Evolutionary conservation across 2,329 filamentous ascomycete species (phyloP).

Genomic region (Hawksworthiomyces lignivorus): DNA sequence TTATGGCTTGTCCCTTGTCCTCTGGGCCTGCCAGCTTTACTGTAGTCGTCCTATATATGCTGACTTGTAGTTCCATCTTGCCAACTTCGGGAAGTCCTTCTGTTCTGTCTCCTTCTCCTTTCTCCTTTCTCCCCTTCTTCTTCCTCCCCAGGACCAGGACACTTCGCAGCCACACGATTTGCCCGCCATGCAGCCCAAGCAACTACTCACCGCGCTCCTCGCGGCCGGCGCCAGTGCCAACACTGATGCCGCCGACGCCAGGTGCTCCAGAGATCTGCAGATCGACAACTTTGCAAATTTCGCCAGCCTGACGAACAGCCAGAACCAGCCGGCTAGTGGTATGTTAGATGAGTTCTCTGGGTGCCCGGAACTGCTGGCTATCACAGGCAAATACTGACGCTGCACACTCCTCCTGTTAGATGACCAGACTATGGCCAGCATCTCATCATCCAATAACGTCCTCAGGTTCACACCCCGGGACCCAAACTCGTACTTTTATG

Average conservation of each 20-base stretch:
- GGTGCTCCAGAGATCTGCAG: slow-evolving; percentile 8
- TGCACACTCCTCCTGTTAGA: slow-evolving; percentile 4
- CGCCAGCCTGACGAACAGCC: slow-evolving; percentile 9
- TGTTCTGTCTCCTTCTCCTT: neutral
- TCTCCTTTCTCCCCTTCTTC: neutral
- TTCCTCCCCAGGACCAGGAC: neutral
- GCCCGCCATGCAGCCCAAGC: slow-evolving; percentile 7
- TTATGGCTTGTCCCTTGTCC: neutral
- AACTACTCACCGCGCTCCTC: slow-evolving; percentile 7
- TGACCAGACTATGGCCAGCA: slow-evolving; percentile 11
- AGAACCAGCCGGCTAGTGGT: slow-evolving; percentile 11
- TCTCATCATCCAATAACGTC: slow-evolving; percentile 5
- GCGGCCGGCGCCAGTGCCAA: slow-evolving; percentile 8
- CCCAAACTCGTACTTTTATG: slow-evolving; percentile 13
- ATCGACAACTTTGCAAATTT: slow-evolving; percentile 14
- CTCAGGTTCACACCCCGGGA: slow-evolving; percentile 10
- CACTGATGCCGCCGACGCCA: slow-evolving; percentile 3
- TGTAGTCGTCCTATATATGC: too few relatives aligned
- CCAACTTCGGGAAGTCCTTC: neutral
- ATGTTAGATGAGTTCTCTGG: neutral
- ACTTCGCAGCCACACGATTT: neutral
- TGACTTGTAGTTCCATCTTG: too few relatives aligned
- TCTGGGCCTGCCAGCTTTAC: too few relatives aligned
- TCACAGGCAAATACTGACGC: neutral
- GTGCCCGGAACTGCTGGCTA: too few relatives aligned